Conservation (phyloP, 2,329 filamentous ascomycete species). For the Fusarium siculi region DNA sequence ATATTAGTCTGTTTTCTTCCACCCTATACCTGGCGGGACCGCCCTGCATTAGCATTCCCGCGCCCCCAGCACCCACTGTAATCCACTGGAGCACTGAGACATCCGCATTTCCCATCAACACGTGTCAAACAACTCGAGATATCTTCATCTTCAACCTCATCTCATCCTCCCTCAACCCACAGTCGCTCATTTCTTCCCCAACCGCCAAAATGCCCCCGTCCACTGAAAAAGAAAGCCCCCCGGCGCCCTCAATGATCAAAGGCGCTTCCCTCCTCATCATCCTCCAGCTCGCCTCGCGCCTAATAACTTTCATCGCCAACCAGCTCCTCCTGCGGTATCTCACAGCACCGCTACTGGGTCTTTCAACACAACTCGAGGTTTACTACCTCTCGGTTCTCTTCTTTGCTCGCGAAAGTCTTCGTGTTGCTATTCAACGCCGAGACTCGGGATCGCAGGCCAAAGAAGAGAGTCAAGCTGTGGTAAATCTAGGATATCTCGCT, state of each 20-base stretch:
- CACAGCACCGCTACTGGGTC: conserved; percentile 84
- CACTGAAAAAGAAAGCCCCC: not conserved
- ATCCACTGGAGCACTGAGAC: conserved; percentile 11
- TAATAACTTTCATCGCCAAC: conserved; percentile 90
- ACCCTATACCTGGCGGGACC: not conserved
- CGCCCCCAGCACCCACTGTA: not conserved
- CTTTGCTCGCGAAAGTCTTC: conserved; percentile 90
- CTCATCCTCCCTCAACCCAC: not conserved
- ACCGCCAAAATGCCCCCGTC: conserved; percentile 7
- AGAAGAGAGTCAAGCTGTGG: conserved; percentile 73
- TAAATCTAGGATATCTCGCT: conserved; percentile 89
- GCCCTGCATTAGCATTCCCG: not conserved
- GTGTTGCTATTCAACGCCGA: conserved; percentile 90
- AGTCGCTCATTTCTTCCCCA: not conserved
- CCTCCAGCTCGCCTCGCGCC: conserved; percentile 87
- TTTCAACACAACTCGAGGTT: conserved; percentile 90
- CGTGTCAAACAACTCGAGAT: conserved; percentile 25
- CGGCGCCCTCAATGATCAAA: conserved; percentile 59
- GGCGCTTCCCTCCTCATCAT: conserved; percentile 88
- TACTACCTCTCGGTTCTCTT: conserved; percentile 94
- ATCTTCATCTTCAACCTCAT: not conserved
- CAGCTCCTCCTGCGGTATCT: conserved; percentile 89
- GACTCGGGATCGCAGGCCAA: conserved; percentile 25
- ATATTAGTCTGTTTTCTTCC: not conserved
- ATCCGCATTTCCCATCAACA: conserved; percentile 12